A percentile compares a stretch with the other conserved stretches of the same genome.
phyloP scores from a whole-genome alignment of 1,284 basidiomycete genomes.

The Waitea zeae region DNA sequence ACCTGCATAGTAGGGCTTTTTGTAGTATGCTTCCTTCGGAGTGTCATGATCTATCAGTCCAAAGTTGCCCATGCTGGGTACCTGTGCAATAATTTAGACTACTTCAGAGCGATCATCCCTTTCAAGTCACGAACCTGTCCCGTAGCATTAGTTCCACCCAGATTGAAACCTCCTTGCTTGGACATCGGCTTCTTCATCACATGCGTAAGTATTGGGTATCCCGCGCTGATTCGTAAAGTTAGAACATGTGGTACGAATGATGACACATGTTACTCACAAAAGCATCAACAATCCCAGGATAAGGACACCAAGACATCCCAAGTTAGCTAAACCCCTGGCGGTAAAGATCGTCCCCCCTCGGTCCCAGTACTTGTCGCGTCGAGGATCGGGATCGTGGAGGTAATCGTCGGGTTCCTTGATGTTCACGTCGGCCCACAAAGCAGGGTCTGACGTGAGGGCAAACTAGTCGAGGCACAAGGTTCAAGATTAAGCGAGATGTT shows the following conservation, averaged over 20 bases:
- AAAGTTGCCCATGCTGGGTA: conserved; percentile 52
- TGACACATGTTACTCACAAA: conserved; percentile 35
- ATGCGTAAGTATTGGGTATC: conserved; percentile 66
- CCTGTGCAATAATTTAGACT: conserved; percentile 18
- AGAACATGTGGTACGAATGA: conserved; percentile 1
- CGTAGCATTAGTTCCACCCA: conserved; percentile 67
- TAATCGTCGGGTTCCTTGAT: conserved; percentile 49
- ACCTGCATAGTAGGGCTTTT: too few relatives aligned
- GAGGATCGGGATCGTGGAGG: conserved; percentile 62
- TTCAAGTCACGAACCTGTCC: conserved; percentile 39
- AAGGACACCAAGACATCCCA: conserved; percentile 61
- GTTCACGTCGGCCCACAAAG: conserved; percentile 43
- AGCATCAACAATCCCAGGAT: conserved; percentile 42
- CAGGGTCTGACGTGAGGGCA: conserved; percentile 54
- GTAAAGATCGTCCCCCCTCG: conserved; percentile 51
- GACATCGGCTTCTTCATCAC: conserved; percentile 33
- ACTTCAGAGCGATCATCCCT: background rate
- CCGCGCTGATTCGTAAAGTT: conserved; percentile 35
- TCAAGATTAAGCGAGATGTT: background rate
- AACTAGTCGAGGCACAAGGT: conserved; percentile 33
- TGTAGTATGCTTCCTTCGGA: conserved; percentile 41
- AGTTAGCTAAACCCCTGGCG: conserved; percentile 50
- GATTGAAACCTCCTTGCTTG: conserved; percentile 49
- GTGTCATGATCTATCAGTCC: conserved; percentile 69
- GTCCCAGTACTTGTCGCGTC: conserved; percentile 45